phyloP scores from a whole-genome alignment of 2,329 filamentous ascomycete genomes.

The Zasmidium angulare region DNA sequence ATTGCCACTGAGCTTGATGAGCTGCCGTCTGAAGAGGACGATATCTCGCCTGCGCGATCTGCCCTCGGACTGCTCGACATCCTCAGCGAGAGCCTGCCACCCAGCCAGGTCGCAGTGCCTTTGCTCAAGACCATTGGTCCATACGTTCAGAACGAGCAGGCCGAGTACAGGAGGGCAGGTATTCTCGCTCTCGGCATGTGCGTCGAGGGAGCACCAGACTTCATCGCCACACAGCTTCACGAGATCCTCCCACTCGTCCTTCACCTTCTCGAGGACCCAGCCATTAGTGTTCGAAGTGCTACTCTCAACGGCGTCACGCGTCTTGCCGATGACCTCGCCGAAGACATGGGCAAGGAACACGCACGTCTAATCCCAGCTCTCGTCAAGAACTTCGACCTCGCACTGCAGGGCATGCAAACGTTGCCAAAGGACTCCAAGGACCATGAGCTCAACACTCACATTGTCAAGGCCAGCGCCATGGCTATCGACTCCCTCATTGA shows the following conservation, averaged over 20 bases:
- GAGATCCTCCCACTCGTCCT: slow-evolving; percentile 83
- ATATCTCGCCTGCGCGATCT: slow-evolving; percentile 79
- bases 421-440: slow-evolving; percentile 44
- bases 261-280: slow-evolving; percentile 78
- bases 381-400: slow-evolving; percentile 83
- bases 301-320: slow-evolving; percentile 84
- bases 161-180: slow-evolving; percentile 82
- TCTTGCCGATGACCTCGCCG: slow-evolving; percentile 87
- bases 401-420: slow-evolving; percentile 64
- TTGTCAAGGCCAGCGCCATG: slow-evolving; percentile 85
- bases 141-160: slow-evolving; percentile 72
- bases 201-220: slow-evolving; percentile 95
- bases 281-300: slow-evolving; percentile 80
- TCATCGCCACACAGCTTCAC: slow-evolving; percentile 88
- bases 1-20: slow-evolving; percentile 87
- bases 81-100: slow-evolving; percentile 82
- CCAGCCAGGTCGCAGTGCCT: slow-evolving; percentile 90
- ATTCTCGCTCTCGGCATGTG: slow-evolving; percentile 91
- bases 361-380: slow-evolving; percentile 79
- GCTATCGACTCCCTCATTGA: slow-evolving; percentile 90
- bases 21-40: slow-evolving; percentile 70
- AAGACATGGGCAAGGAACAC: slow-evolving; percentile 85
- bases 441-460: slow-evolving; percentile 74
- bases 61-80: slow-evolving; percentile 87
- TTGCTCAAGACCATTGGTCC: slow-evolving; percentile 81